These are phyloP conservation scores for Fonsecaea pugnacius DNA, from an alignment of 2,329 filamentous ascomycete genomes.

Conservation along the genomic window DNA sequence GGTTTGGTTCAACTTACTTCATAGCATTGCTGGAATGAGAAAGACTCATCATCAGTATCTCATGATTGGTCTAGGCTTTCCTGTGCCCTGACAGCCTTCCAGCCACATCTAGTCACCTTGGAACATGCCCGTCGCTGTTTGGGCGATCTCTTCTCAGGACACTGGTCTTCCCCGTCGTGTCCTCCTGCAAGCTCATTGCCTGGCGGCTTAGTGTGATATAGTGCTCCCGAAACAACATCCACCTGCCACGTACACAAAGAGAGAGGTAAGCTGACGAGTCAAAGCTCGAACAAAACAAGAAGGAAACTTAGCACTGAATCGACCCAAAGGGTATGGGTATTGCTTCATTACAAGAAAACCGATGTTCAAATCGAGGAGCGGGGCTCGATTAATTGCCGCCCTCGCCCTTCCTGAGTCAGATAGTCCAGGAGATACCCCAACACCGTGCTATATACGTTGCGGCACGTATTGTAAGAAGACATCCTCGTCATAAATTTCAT, in stretches of 20 bases:
- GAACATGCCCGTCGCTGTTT: not conserved
- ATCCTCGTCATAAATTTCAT: slow-evolving; percentile 11
- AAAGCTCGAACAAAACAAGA: not conserved
- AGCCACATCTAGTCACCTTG: not conserved
- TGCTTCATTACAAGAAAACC: not conserved
- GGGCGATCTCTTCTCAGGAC: not conserved
- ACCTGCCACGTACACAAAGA: not conserved
- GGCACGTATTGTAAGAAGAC: not conserved
- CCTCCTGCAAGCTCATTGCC: not conserved
- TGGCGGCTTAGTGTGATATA: not conserved
- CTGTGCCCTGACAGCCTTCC: not conserved
- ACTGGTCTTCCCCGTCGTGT: not conserved
- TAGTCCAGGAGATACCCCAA: not conserved
- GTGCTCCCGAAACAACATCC: not conserved
- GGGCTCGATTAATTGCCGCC: not conserved
- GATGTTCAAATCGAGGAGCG: not conserved
- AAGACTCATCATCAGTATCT: not conserved
- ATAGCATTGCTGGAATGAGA: slow-evolving; percentile 3
- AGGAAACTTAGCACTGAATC: not conserved
- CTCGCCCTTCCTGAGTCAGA: not conserved
- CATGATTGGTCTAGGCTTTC: not conserved
- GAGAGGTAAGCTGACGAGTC: not conserved
- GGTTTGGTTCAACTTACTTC: not conserved
- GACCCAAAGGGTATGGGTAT: not conserved
- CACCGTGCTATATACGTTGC: slow-evolving; percentile 22